Evolutionary conservation across 2,329 filamentous ascomycete genomes (phyloP).

Genomic region (Dothideomycetidae sp.): DNA sequence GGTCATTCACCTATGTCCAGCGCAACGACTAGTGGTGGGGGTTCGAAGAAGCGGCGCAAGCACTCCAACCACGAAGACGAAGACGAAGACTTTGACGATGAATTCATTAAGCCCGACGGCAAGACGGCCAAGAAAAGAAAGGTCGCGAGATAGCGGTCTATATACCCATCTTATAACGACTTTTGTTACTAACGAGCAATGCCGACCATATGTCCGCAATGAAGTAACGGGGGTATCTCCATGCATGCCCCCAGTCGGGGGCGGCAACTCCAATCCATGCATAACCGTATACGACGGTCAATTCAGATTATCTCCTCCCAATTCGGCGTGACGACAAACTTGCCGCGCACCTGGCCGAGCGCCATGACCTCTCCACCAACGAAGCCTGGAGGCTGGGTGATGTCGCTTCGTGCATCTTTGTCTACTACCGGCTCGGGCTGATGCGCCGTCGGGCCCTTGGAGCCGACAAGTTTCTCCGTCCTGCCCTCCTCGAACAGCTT

Average conservation of each 20-base stretch:
- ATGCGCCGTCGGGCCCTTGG: constrained; percentile 18
- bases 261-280: constrained; percentile 1
- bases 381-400: constrained; percentile 16
- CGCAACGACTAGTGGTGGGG: no score
- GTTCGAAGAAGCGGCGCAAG: no score
- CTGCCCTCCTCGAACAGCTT: constrained; percentile 23
- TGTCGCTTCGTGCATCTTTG: constrained; percentile 23
- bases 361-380: constrained; percentile 34
- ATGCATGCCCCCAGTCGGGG: not conserved
- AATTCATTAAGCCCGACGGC: no score
- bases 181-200: no score
- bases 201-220: no score
- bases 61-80: no score
- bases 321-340: constrained; percentile 49
- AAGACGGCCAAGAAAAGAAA: no score
- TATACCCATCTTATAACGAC: no score
- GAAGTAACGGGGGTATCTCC: no score
- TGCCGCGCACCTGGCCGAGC: constrained; percentile 49
- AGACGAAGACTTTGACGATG: no score
- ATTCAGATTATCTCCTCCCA: constrained; percentile 41
- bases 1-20: no score
- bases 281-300: not conserved
- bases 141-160: no score
- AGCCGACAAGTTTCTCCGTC: constrained; percentile 4
- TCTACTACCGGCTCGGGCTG: constrained; percentile 17